Percentiles rank a stretch among this genome's conserved stretches.
phyloP scores from a whole-genome alignment of 257 asterid genomes.

The Buddleja alternifolia region DNA sequence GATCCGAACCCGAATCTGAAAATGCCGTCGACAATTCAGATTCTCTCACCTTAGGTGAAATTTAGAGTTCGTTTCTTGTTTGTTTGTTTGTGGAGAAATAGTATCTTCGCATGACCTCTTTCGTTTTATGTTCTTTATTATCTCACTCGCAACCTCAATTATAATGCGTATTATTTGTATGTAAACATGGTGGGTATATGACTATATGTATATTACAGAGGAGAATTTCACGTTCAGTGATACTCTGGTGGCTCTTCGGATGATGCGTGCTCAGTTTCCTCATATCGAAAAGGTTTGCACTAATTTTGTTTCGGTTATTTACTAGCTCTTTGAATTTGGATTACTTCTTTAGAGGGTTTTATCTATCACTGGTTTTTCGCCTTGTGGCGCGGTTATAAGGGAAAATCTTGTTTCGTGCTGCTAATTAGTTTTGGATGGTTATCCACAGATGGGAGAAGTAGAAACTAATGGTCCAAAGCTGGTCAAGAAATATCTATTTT shows the following conservation, averaged over 20 bases:
- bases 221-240: constrained; percentile 72
- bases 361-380: neutral
- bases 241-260: constrained; percentile 84
- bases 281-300: constrained; percentile 56
- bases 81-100: neutral
- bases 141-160: neutral
- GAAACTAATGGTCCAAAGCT: neutral
- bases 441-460: neutral
- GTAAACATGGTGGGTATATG: constrained; percentile 17
- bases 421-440: neutral
- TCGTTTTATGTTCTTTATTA: neutral
- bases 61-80: neutral
- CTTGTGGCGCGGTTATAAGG: neutral
- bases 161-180: neutral
- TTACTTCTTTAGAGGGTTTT: constrained; percentile 5
- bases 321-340: neutral
- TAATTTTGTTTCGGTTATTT: neutral
- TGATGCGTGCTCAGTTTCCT: constrained; percentile 96
- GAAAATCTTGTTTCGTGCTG: neutral
- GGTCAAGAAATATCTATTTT: neutral
- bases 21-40: constrained; percentile 28
- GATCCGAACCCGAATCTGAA: constrained; percentile 31
- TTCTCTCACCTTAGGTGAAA: constrained; percentile 52
- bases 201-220: constrained; percentile 40
- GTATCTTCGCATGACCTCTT: neutral